Evolutionary conservation across 1,139 yeast species (phyloP), one percentile per base, ranked within the genome.

Genomic region (Debaryomyces psychrophilus): DNA sequence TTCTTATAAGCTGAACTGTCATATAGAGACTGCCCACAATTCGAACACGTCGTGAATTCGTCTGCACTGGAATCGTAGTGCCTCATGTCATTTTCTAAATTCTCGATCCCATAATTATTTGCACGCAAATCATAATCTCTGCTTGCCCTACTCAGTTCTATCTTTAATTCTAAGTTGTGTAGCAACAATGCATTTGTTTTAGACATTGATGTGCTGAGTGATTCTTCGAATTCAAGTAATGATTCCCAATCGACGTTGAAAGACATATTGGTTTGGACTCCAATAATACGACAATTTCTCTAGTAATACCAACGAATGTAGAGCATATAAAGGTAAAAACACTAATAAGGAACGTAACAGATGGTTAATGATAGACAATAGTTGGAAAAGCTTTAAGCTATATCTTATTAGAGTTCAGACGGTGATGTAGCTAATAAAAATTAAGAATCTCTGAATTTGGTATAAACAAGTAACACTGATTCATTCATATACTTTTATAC

Each of bases 201-300:
- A 18, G 54, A 49, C 14, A 56, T 50, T 27, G 59, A 50, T 31
- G 59, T 52, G n/a, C 66, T 54, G 22, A 74, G 64, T 11, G 77
- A 70, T 48, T 71, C 75, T 54, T 74, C 79, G 46, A 74, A 73
- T 52, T 74, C 79, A 31, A 73, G 52, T 26, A 74, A 61, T 8
- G 73, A 61, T 50, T 68, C 75, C 55, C 62, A 65, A 45, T 69
- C 69, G 40, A 67, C 59, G 17, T 15, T 28, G n/a, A 28, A 28
- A n/a, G 41, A 18, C 41, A 38, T 38, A 25, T n/a, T 25, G 18
- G 9, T 18, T 33, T 8, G 8, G 11, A 5, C 14, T 4, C 11
- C 4, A 28, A 29, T 8, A 29, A 8, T 29, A 29, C 3, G 14
- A 6, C 8, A n/a, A 17, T 12, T 20, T 12, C 12, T 6, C 27